Base-by-base conservation (phyloP, 2,329 filamentous ascomycete species). In the Ophiostoma piceae region DNA sequence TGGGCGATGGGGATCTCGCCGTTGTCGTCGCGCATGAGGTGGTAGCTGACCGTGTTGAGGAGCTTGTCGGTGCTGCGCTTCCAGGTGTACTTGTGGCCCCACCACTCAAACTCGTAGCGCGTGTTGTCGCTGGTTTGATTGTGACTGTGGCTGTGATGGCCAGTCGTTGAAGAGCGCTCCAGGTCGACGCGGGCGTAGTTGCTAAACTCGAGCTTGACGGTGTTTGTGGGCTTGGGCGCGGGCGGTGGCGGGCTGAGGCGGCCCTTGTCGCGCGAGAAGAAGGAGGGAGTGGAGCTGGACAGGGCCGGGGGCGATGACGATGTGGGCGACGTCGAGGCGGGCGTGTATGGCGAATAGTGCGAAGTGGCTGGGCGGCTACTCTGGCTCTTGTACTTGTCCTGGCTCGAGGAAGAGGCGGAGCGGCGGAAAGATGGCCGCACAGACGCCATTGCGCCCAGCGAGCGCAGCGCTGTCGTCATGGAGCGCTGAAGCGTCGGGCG, bases 161-260 rank as follows among this genome's bases (percentile, higher is more conserved):
- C 82, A 19, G 90, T 90, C 19, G 43, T 8, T 1, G 43, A n/a
- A 19, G 87, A 84, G 60, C 92, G 87, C 74, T 86, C 88, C 67
- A 99, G 81, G 73, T 97, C 91, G 57, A 98, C 88, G 75, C 95
- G 92, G 1, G 94, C 94, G 78, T 99, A 99, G 81, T 98, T 99
- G 74, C 92, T 96, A 78, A 97, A 99, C 78, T 98, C 94, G 43
- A 99, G 85, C 79, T 93, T 92, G 78, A 94, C 91, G 47, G 86
- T 90, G 78, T 96, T 92, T 71, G 89, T 91, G 22, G 91, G 71
- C 64, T 83, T 75, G 57, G 80, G 78, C 69, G 77, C 81, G 32
- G 78, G 75, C 70, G 77, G 41, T 71, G 72, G 75, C 62, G 70
- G 47, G 67, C 72, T 73, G 29, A 64, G 14, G 7, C 60, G 60